Percentiles rank a stretch among this genome's conserved stretches.
Conservation (phyloP, 192 early-diverging fungal species). For the Entophlyctis luteolus region DNA sequence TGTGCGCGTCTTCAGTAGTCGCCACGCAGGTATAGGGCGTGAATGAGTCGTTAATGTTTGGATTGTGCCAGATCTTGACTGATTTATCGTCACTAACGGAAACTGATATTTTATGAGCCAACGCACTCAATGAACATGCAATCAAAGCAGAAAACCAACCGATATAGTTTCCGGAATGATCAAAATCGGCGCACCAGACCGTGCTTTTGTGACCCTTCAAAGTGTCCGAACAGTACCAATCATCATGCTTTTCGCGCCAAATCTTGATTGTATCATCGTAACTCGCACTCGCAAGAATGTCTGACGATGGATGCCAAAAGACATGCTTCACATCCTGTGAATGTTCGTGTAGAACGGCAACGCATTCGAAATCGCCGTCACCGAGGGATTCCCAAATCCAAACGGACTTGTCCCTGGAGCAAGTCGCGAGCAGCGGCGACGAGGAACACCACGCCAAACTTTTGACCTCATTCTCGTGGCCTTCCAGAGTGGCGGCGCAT, state of each 20-base stretch:
- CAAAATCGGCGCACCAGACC: conserved; percentile 91
- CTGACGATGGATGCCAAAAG: conserved; percentile 74
- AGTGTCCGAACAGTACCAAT: conserved; percentile 90
- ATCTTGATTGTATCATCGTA: conserved; percentile 94
- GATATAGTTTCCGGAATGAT: conserved; percentile 41
- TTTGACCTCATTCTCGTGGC: conserved; percentile 98
- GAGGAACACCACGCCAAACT: conserved; percentile 80
- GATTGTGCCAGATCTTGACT: conserved; percentile 71
- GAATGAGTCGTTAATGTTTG: neutral
- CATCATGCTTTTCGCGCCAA: conserved; percentile 93
- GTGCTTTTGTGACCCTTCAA: conserved; percentile 83
- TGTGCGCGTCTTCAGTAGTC: conserved; percentile 66
- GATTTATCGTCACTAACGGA: conserved; percentile 88
- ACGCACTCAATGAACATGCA: neutral
- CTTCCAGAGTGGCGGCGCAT: conserved; percentile 90
- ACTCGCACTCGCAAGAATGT: conserved; percentile 76
- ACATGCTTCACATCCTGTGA: conserved; percentile 95
- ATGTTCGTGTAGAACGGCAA: conserved; percentile 92
- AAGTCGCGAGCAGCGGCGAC: conserved; percentile 85
- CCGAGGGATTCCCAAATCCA: conserved; percentile 89
- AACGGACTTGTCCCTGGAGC: conserved; percentile 93
- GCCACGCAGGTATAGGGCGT: conserved; percentile 62
- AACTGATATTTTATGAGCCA: conserved; percentile 29
- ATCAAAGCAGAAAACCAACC: conserved; percentile 15
- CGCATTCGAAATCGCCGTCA: conserved; percentile 84